These are phyloP conservation scores for Vanrija humicola DNA, from an alignment of 1,284 basidiomycete species.

Conservation along the genomic window DNA sequence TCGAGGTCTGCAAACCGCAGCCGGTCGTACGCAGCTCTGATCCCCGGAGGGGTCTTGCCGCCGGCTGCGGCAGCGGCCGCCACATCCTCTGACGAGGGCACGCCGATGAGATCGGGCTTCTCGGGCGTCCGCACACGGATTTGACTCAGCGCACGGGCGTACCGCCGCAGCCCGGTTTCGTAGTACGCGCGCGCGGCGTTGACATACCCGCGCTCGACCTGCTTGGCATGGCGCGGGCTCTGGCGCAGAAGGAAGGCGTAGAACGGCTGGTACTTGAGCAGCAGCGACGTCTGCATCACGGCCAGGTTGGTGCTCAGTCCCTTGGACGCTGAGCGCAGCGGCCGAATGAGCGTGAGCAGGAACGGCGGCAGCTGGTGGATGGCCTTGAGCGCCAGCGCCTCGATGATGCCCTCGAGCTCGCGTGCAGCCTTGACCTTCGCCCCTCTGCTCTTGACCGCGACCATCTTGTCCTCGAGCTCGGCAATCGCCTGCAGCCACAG, in stretches of 20 bases:
- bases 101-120: slow-evolving; percentile 39
- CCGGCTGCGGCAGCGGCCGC: slow-evolving; percentile 19
- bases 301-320: slow-evolving; percentile 83
- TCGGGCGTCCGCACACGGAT: slow-evolving; percentile 60
- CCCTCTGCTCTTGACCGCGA: slow-evolving; percentile 63
- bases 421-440: slow-evolving; percentile 70
- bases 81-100: slow-evolving; percentile 31
- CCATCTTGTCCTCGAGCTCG: slow-evolving; percentile 73
- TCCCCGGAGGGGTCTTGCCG: slow-evolving; percentile 48
- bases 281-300: slow-evolving; percentile 80
- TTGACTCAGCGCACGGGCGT: slow-evolving; percentile 72
- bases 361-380: slow-evolving; percentile 83
- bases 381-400: slow-evolving; percentile 79
- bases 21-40: slow-evolving; percentile 52
- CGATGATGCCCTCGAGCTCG: slow-evolving; percentile 74
- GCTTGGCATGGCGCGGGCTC: slow-evolving; percentile 73
- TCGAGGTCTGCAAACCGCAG: slow-evolving; percentile 62
- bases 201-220: slow-evolving; percentile 84
- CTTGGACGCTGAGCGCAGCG: slow-evolving; percentile 65
- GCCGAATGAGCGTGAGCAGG: slow-evolving; percentile 75
- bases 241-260: slow-evolving; percentile 83
- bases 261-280: slow-evolving; percentile 78
- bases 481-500: slow-evolving; percentile 75
- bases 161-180: slow-evolving; percentile 91
- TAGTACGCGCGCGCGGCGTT: slow-evolving; percentile 84